Evolutionary conservation across 352 stramenopile species (phyloP), one percentile per base, ranked within the genome.

Genomic region (Globisporangium apiculatum): DNA sequence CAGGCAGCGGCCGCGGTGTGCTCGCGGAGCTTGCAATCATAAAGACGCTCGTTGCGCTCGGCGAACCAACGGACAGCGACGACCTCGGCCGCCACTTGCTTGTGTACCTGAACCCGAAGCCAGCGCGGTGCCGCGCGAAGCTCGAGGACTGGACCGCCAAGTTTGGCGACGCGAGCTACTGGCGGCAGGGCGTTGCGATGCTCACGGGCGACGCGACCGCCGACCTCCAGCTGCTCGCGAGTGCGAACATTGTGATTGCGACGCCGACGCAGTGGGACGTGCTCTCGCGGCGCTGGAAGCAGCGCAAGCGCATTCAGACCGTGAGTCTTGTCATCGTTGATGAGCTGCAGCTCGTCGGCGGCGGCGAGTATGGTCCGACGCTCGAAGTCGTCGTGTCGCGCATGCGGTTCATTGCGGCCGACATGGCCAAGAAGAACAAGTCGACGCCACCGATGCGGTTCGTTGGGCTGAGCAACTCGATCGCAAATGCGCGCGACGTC

Each of bases 301-400:
- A 99, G 67, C 83, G 96, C 51, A 99, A 98, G 67, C 86, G 85
- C 48, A 93, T 99, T 43, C 95, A 99, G 58, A 77, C 90, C 57
- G 80, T 99, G 17, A 79, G 77, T 35, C 76, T 99, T 7, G 85
- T 99, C 37, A 79, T 99, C 54, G 79, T 98, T 24, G 98, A 99
- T 72, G 96, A 99, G 60, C 59, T 99, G 41, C 97, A 99, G 65
- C 97, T 99, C 57, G 79, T 99, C 5, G 97, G 96, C 35, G 80
- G 79, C 11, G 86, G 82, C 7, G 72, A 89, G 73, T 88, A 80
- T 41, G 85, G 85, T 8, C 91, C 96, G 12, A 98, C 89, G 10
- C 91, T 99, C 61, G 98, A 99, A 70, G 83, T 99, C 38, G 88
- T 99, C 6, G 91, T 99, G 62, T 99, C 94, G 12, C 79, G 97